Percentiles rank a stretch among this genome's conserved stretches.
These are phyloP conservation scores for Fagus crenata DNA, from an alignment of 306 rosid species.

Conservation along the genomic window DNA sequence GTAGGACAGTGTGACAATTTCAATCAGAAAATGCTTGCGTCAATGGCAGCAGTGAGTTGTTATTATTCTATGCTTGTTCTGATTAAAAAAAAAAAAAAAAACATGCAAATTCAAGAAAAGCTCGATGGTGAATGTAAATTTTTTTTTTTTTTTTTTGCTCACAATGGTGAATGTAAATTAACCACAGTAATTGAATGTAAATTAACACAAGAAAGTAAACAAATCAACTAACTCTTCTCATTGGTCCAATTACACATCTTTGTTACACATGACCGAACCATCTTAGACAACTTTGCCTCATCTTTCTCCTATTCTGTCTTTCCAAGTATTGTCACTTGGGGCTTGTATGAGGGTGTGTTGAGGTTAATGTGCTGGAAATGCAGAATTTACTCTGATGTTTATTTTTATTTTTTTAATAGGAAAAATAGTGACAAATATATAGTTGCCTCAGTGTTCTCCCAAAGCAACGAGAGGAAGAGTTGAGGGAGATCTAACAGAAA, in stretches of 20 bases:
- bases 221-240: background rate
- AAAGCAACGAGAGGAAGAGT: background rate
- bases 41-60: background rate
- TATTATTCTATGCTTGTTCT: too few relatives aligned
- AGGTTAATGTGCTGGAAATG: too few relatives aligned
- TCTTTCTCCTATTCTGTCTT: background rate
- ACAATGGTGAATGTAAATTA: too few relatives aligned
- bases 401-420: too few relatives aligned
- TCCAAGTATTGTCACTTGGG: background rate
- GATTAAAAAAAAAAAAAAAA: too few relatives aligned
- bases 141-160: too few relatives aligned
- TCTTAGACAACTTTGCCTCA: background rate
- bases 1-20: background rate
- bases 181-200: background rate
- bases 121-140: too few relatives aligned
- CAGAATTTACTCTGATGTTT: too few relatives aligned
- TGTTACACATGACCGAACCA: background rate
- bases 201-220: background rate
- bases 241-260: background rate
- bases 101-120: too few relatives aligned
- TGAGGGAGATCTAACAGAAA: conserved; percentile 25
- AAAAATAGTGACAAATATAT: conserved; percentile 16
- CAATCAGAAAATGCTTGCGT: background rate
- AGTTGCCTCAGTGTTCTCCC: conserved; percentile 50
- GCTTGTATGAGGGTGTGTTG: too few relatives aligned